A percentile compares a stretch with the other conserved stretches of the same genome.
These are phyloP conservation scores for Phytophthora palmivora DNA, from an alignment of 352 stramenopile genomes.

Conservation along the genomic window DNA sequence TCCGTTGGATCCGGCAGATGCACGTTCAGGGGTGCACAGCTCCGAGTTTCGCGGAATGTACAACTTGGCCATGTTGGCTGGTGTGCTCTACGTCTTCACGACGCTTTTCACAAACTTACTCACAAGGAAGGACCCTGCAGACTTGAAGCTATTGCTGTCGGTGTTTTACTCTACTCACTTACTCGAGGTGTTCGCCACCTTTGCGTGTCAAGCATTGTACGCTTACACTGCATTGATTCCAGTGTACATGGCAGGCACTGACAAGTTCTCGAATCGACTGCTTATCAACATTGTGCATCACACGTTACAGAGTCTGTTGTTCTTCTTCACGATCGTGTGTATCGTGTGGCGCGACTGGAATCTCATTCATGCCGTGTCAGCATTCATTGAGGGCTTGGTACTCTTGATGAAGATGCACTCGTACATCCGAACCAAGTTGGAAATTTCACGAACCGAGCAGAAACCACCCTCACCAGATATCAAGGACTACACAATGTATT, in stretches of 20 bases:
- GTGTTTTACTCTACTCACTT: slow-evolving; percentile 82
- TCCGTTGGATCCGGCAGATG: slow-evolving; percentile 70
- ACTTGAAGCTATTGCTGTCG: slow-evolving; percentile 61
- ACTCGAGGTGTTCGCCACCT: slow-evolving; percentile 73
- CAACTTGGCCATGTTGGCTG: slow-evolving; percentile 75
- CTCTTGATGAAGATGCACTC: slow-evolving; percentile 89
- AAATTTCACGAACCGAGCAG: slow-evolving; percentile 50
- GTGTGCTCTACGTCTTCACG: slow-evolving; percentile 68
- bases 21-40: slow-evolving; percentile 70
- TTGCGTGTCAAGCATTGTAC: slow-evolving; percentile 69
- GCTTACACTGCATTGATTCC: slow-evolving; percentile 76
- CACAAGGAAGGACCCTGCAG: slow-evolving; percentile 53
- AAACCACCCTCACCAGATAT: slow-evolving; percentile 38
- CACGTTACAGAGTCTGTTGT: slow-evolving; percentile 73
- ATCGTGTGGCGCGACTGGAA: slow-evolving; percentile 83
- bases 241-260: slow-evolving; percentile 68
- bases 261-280: slow-evolving; percentile 43
- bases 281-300: slow-evolving; percentile 79
- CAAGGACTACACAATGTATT: slow-evolving; percentile 75
- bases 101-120: slow-evolving; percentile 65
- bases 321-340: slow-evolving; percentile 69
- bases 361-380: slow-evolving; percentile 74
- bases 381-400: slow-evolving; percentile 79
- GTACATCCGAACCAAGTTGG: slow-evolving; percentile 79
- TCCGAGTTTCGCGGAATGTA: slow-evolving; percentile 83